Evolutionary conservation across 2,329 filamentous ascomycete genomes (phyloP), one percentile per base, ranked within the genome.

Genomic region (Sporothrix brunneoviolacea): DNA sequence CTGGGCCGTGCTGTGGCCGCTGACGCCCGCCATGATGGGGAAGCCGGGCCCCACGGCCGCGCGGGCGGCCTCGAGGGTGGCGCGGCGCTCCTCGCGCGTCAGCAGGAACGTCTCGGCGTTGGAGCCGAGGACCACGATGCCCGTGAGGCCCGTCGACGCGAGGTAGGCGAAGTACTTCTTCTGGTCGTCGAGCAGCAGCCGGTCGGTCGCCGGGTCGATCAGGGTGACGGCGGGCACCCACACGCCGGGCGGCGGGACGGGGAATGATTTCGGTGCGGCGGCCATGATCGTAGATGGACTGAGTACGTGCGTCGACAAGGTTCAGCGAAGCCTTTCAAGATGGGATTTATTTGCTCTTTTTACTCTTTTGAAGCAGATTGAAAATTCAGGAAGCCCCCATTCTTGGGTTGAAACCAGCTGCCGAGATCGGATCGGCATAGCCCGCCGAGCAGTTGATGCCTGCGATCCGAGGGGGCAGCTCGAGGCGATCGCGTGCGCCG

Each of bases 1-100:
- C 64, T 86, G 82, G 55, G 74, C 73, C 3, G 79, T 84, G 15
- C 79, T 83, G 63, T 85, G 82, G 0, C 76, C 80, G 16, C 80
- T 75, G 7, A 81, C 77, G 30, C 83, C 83, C 4, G 78, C 79
- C 70, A 83, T 82, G 60, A 84, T 70, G 27, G 79, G 79, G 59
- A 70, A 80, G 19, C 66, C 65, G 1, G 73, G 70, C 0, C 74
- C 75, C 13, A 77, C 72, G n/a, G 76, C 73, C 32, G 63, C 55
- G 32, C 79, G 70, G 45, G 82, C 83, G 10, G 76, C 68, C 24
- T 68, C 62, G 21, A 86, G 71, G n/a, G 84, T 71, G 36, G 68
- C 42, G 4, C 52, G 43, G 24, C 63, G 61, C 56, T 66, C 63
- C n/a, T 62, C 58, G 45, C 65, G 59, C 21, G 62, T 65, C 28